A percentile compares a stretch with the other conserved stretches of the same genome.
Evolutionary conservation across 2,329 filamentous ascomycete species (phyloP).

Genomic region (Canariomyces notabilis): DNA sequence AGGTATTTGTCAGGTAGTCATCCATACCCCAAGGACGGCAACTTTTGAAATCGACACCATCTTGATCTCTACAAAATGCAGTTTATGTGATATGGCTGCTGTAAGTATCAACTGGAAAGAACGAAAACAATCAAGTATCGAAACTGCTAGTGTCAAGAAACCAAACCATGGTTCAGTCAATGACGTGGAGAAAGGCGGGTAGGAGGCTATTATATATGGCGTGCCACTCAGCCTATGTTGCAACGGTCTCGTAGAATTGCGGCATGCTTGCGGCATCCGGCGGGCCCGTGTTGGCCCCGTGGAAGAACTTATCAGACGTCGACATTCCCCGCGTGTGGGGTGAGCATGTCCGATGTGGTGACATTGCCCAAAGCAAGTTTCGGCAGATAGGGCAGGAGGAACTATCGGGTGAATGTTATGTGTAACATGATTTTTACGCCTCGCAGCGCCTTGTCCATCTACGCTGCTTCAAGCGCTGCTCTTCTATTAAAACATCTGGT

Average conservation of each 20-base stretch:
- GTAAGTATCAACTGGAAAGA: no score
- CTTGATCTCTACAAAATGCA: neutral
- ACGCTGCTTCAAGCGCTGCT: slow-evolving; percentile 9
- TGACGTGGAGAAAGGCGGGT: slow-evolving; percentile 2
- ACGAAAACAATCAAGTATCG: no score
- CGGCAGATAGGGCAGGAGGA: no score
- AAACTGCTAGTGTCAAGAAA: no score
- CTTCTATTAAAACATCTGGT: slow-evolving; percentile 12
- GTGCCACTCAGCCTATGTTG: slow-evolving; percentile 16
- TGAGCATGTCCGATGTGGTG: no score
- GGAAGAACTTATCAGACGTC: no score
- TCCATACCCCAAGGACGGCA: slow-evolving; percentile 33
- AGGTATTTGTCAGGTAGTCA: neutral
- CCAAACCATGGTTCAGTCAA: no score
- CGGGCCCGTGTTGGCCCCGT: no score
- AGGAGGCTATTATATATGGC: neutral
- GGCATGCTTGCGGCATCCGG: no score
- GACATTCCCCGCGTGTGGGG: slow-evolving; percentile 8
- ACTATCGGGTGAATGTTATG: no score
- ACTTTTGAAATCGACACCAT: slow-evolving; percentile 31
- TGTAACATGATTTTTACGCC: no score
- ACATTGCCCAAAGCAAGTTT: no score
- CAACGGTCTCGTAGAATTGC: slow-evolving; percentile 18
- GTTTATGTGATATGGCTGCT: neutral
- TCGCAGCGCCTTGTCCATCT: slow-evolving; percentile 6